Evolutionary conservation across 1,139 yeast species (phyloP).

Genomic region (Taiozyma sp.): DNA sequence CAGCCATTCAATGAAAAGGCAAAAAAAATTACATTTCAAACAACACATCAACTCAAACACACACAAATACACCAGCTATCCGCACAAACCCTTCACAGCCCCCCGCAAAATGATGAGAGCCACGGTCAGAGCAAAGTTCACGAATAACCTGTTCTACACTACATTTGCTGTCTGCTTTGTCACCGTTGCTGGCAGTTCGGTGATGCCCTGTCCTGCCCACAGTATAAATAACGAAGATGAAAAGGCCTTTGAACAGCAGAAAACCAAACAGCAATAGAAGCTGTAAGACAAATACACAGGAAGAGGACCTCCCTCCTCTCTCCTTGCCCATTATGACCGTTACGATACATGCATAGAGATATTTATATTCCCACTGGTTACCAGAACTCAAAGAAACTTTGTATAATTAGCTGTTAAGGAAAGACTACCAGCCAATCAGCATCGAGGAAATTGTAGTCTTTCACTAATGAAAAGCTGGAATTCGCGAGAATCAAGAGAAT

Average conservation of each 20-base stretch:
- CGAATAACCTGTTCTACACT: slow-evolving; percentile 32
- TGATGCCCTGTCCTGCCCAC: slow-evolving; percentile 37
- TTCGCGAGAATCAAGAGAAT: too few species aligned
- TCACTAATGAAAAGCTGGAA: not conserved
- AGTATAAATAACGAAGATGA: slow-evolving; percentile 32
- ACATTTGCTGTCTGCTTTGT: slow-evolving; percentile 35
- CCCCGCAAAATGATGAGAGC: slow-evolving; percentile 26
- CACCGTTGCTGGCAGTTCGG: slow-evolving; percentile 34
- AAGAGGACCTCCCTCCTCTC: not conserved
- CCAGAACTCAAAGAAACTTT: not conserved
- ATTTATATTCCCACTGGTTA: not conserved
- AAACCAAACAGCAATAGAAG: slow-evolving; percentile 7
- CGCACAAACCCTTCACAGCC: not conserved
- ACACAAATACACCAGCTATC: not conserved
- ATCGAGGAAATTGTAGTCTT: slow-evolving; percentile 1
- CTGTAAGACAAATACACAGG: not conserved
- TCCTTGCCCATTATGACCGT: not conserved
- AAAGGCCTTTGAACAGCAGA: slow-evolving; percentile 12
- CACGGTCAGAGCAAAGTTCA: slow-evolving; percentile 30
- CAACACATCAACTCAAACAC: not conserved
- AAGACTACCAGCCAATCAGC: slow-evolving; percentile 4
- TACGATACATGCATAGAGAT: not conserved
- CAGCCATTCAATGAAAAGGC: not conserved
- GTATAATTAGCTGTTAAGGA: not conserved
- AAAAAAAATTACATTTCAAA: not conserved